Evolutionary conservation across 140 eudicot genomes (phyloP).

Genomic region (Stevia rebaudiana): DNA sequence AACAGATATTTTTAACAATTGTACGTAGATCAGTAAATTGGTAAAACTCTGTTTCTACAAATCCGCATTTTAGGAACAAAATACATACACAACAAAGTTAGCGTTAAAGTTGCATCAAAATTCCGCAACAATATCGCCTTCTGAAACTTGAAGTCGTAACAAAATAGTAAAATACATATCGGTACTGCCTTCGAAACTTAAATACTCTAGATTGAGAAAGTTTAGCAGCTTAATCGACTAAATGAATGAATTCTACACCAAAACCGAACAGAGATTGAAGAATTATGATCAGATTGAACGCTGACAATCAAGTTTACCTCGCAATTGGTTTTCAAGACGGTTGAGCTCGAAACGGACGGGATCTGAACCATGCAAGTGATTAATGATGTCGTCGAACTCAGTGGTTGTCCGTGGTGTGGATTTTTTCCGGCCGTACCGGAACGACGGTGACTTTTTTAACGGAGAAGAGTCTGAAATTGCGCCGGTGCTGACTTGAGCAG

Average conservation of each 20-base stretch:
- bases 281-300: not conserved
- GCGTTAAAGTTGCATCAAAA: not conserved
- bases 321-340: constrained; percentile 70
- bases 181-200: no score
- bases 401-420: constrained; percentile 44
- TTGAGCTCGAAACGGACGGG: constrained; percentile 73
- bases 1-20: not conserved
- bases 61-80: not conserved
- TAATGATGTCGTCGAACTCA: constrained; percentile 48
- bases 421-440: constrained; percentile 18
- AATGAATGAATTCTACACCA: not conserved
- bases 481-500: constrained; percentile 25
- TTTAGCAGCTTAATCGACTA: not conserved
- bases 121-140: not conserved
- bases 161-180: no score
- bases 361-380: constrained; percentile 64
- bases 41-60: not conserved
- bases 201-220: not conserved
- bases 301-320: constrained; percentile 36
- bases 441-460: constrained; percentile 46
- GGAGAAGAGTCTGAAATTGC: constrained; percentile 38
- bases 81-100: not conserved
- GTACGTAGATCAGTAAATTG: not conserved
- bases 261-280: not conserved
- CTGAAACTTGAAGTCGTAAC: constrained; percentile 7